These are phyloP conservation scores for Aspergillus ruber DNA, from an alignment of 2,329 filamentous ascomycete species.

Conservation along the genomic window DNA sequence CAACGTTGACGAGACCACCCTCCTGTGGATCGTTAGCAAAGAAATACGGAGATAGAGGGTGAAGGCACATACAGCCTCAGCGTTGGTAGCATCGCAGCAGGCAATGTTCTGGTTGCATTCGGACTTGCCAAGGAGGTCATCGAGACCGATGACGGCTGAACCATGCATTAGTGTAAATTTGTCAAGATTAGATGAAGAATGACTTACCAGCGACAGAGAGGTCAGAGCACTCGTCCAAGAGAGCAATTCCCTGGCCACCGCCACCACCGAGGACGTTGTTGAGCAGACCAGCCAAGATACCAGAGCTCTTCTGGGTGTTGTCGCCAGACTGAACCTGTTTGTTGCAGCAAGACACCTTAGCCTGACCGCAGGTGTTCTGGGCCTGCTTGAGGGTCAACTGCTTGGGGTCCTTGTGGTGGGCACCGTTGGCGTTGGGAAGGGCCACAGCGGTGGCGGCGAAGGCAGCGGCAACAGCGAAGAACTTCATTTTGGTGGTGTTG, in stretches of 20 bases:
- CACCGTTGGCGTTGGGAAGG: not conserved
- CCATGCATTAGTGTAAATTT: too few relatives aligned
- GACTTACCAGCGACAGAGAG: too few relatives aligned
- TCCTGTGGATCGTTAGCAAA: too few relatives aligned
- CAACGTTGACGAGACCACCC: conserved; percentile 3
- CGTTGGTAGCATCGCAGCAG: conserved; percentile 6
- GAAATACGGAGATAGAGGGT: too few relatives aligned
- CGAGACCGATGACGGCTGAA: too few relatives aligned
- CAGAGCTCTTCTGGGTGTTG: not conserved
- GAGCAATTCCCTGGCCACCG: not conserved
- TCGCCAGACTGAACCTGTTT: not conserved
- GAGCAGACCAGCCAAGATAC: not conserved
- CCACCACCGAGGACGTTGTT: not conserved
- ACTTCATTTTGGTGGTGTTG: conserved; percentile 20
- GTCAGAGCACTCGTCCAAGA: conserved; percentile 4
- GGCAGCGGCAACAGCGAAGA: conserved; percentile 18
- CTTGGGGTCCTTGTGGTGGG: not conserved
- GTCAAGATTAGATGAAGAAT: too few relatives aligned
- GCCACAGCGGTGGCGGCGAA: conserved; percentile 13
- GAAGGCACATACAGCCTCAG: not conserved
- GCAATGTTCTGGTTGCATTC: too few relatives aligned
- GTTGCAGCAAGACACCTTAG: conserved; percentile 6
- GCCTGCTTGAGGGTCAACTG: not conserved
- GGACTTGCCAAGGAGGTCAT: too few relatives aligned
- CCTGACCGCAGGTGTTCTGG: conserved; percentile 4